Evolutionary conservation across 73 alveolate genomes (phyloP).

Genomic region (Paramecium sexaurelia): DNA sequence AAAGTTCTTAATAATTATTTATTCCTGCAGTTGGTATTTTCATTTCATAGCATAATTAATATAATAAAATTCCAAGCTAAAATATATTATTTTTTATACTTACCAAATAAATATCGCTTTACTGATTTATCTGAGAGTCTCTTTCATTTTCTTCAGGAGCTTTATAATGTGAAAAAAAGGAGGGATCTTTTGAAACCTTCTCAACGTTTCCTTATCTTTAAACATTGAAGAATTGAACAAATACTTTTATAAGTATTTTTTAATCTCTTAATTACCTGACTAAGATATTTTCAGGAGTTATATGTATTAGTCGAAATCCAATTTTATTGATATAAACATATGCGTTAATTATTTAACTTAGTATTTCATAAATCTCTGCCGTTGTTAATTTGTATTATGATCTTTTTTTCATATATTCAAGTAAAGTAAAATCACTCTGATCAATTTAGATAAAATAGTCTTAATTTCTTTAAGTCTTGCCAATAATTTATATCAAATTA

Average conservation of each 20-base stretch:
- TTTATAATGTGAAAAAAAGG: too few relatives aligned
- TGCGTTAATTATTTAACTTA: background rate
- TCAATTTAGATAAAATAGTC: background rate
- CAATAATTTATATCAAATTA: background rate
- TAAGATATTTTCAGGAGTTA: background rate
- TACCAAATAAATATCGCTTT: background rate
- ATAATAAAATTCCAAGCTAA: background rate
- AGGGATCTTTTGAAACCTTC: too few relatives aligned
- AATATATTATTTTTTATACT: too few relatives aligned
- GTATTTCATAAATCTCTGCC: background rate
- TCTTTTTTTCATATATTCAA: background rate
- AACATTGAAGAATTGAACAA: background rate
- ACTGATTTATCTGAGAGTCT: background rate
- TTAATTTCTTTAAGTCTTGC: background rate
- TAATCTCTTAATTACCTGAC: background rate
- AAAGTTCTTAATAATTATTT: background rate
- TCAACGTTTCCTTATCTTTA: too few relatives aligned
- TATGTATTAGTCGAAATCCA: background rate
- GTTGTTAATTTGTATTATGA: background rate
- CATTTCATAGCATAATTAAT: background rate
- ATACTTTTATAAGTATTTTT: background rate
- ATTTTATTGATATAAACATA: background rate
- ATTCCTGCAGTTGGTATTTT: background rate
- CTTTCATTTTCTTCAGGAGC: slow-evolving; percentile 9
- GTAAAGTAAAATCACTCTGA: background rate